Evolutionary conservation across 495 filamentous ascomycete species (phyloP).

Genomic region (Terfezia claveryi): DNA sequence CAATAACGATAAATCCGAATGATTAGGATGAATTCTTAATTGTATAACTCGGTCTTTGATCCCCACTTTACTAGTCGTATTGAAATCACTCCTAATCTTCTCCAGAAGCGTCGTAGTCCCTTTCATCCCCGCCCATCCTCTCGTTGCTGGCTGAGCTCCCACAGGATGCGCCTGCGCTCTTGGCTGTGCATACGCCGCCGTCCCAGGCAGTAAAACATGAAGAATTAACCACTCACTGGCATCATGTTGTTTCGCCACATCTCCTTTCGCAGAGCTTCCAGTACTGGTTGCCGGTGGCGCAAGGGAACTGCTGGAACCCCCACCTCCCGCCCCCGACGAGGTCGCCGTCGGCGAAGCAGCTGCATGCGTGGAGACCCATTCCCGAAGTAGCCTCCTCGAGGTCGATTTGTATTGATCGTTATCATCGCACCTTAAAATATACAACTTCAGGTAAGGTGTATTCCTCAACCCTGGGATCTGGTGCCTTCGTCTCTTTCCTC

Average conservation of each 20-base stretch:
- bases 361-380: slow-evolving; percentile 73
- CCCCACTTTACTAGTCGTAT: slow-evolving; percentile 52
- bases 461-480: slow-evolving; percentile 87
- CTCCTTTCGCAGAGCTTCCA: not conserved
- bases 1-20: slow-evolving; percentile 17
- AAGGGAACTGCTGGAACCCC: not conserved
- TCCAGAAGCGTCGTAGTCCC: slow-evolving; percentile 64
- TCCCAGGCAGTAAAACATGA: slow-evolving; percentile 70
- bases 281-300: not conserved
- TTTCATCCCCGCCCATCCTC: slow-evolving; percentile 50
- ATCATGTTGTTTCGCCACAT: slow-evolving; percentile 58
- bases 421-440: slow-evolving; percentile 76
- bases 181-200: slow-evolving; percentile 48
- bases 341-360: slow-evolving; percentile 25
- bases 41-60: slow-evolving; percentile 64
- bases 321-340: not conserved
- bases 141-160: slow-evolving; percentile 22
- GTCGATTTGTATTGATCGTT: slow-evolving; percentile 75
- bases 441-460: slow-evolving; percentile 84
- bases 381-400: slow-evolving; percentile 53
- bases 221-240: slow-evolving; percentile 93
- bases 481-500: slow-evolving; percentile 46
- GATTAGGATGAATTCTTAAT: slow-evolving; percentile 41
- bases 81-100: slow-evolving; percentile 81
- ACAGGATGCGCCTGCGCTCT: slow-evolving; percentile 22